Evolutionary conservation across 805 yeast species (phyloP).

Genomic region (Candida schatavii): DNA sequence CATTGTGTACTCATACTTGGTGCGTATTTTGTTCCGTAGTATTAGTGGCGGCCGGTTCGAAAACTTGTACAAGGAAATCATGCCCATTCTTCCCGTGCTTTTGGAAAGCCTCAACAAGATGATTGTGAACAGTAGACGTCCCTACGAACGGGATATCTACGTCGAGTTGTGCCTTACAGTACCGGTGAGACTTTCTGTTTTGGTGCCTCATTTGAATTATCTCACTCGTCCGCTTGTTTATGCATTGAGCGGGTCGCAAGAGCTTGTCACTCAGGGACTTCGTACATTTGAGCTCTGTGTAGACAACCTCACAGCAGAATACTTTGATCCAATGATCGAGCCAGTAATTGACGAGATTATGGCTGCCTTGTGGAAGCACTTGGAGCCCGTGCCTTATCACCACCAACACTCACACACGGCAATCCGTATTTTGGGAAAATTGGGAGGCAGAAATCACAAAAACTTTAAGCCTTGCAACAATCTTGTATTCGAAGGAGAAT

Average conservation of each 20-base stretch:
- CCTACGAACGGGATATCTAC: constrained; percentile 89
- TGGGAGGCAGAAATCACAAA: constrained; percentile 93
- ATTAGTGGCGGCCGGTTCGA: constrained; percentile 98
- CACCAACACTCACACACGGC: constrained; percentile 96
- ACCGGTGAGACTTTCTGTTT: constrained; percentile 88
- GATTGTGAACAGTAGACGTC: constrained; percentile 77
- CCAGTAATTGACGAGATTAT: constrained; percentile 94
- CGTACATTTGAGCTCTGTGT: constrained; percentile 94
- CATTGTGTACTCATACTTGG: constrained; percentile 79
- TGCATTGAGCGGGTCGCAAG: constrained; percentile 88
- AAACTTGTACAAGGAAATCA: constrained; percentile 83
- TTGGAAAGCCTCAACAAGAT: constrained; percentile 82
- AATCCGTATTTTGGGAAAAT: constrained; percentile 85
- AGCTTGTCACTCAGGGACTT: constrained; percentile 89
- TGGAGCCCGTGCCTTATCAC: constrained; percentile 89
- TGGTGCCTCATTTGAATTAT: constrained; percentile 88
- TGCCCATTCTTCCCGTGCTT: constrained; percentile 84
- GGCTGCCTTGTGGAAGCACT: constrained; percentile 87
- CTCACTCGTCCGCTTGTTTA: constrained; percentile 88
- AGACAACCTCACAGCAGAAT: constrained; percentile 93
- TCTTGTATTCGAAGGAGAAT: constrained; percentile 49
- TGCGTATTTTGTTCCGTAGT: constrained; percentile 86
- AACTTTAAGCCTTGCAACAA: constrained; percentile 76
- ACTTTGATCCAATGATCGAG: constrained; percentile 94
- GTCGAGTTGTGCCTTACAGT: constrained; percentile 94